Evolutionary conservation across 148 eudicot species (phyloP), one percentile per base, ranked within the genome.

Genomic region (Chenopodium album): DNA sequence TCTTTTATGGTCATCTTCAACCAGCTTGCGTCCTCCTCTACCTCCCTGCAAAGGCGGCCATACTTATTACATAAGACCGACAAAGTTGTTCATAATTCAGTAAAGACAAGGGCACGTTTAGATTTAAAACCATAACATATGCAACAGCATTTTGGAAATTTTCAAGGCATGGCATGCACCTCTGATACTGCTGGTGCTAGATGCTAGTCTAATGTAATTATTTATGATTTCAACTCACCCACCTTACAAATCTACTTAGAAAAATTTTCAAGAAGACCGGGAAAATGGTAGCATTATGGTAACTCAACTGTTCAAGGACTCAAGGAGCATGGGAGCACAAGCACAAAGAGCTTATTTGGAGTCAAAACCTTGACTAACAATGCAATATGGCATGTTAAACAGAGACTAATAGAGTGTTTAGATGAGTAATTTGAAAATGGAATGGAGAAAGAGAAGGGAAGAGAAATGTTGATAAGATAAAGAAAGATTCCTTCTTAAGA

Each of bases 31-130:
- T 78, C 87, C 89, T 71, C 87, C 87, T 75, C 74, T 86, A 70
- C 77, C 80, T 79, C 88, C 89, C 97, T 91, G 91, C 80, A 84
- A 78, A 68, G 14, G 68, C 52, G 48, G 17, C 9, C 75, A 71
- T 17, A 17, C 62, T 56, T 54, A 77, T 78, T 44, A 47, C 12
- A 48, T 13, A 20, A 1, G 37, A 67, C 34, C 17, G 23, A 67
- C 71, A 67, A 67, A 67, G 34, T 29, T 67, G 71, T 28, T 26
- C 71, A 67, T 13, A 29, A 28, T 26, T 26, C 34, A 28, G 71
- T 8, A 23, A 23, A 60, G 66, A 20, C 26, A 62, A 62, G 37
- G 63, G 63, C 3, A 26, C 56, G 28, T 52, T n/a, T 4, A 46
- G 54, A 73, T 22, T 12, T 73, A 32, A 11, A 46, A 50, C 59